Base-by-base conservation (phyloP, 2,329 filamentous ascomycete species). In the Fusarium austroafricanum region DNA sequence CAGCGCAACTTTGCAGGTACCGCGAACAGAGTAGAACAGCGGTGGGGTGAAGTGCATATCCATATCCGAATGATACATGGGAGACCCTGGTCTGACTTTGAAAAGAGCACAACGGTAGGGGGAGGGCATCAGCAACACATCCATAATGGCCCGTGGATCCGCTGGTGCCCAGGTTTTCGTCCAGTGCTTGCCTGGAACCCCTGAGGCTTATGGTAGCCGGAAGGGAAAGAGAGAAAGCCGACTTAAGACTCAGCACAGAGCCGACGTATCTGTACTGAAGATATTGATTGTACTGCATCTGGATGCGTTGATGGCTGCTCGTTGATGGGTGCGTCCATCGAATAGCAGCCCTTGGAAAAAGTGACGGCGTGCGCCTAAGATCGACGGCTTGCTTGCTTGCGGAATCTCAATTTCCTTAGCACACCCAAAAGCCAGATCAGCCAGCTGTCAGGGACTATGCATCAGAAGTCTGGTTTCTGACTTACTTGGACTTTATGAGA, bases 271-370 rank as follows among this genome's bases (percentile, higher is more conserved):
- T 46, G 18, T n/a, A 40, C 37, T 28, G 26, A 29, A 28, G 23
- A 53, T 35, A 43, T 38, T 20, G 37, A 43, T 38, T 20, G 37
- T 28, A 29, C 54, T 44, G 55, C 51, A 38, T 55, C 51, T 53
- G 50, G 49, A 47, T 61, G 39, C 20, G 46, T 65, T 55, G 54
- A 60, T 54, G 52, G 40, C 35, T 55, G 44, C 23, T 33, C 33
- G 51, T 52, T 57, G 43, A 69, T 65, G 61, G 55, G 47, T 66
- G 67, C 38, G 64, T 65, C 60, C 29, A 52, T 65, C 53, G 47
- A 63, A 56, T 61, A 59, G 44, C 23, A 65, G 42, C 33, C 46
- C 59, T 53, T 37, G 20, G 56, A 53, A 65, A 65, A 61, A 38
- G 46, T 9, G 55, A 55, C 65, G 46, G 65, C 46, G 55, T 51